Percentiles rank a stretch among this genome's conserved stretches.
Conservation (phyloP, 148 eudicot species). For the Talinum fruticosum region DNA sequence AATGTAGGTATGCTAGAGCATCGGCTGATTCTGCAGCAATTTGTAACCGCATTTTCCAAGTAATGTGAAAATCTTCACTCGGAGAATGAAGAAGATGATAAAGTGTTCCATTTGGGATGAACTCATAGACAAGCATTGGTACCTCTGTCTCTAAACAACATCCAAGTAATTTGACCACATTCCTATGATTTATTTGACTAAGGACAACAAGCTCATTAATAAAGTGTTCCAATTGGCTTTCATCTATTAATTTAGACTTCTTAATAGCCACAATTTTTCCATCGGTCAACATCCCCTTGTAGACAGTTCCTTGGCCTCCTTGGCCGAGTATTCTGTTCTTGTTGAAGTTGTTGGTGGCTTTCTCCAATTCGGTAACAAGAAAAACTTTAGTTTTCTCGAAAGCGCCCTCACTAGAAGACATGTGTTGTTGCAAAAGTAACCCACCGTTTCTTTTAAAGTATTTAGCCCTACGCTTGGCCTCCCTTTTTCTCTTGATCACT, state of each 20-base stretch:
- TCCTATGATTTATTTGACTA: conserved; percentile 31
- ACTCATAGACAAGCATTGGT: conserved; percentile 31
- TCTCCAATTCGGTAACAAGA: conserved; percentile 13
- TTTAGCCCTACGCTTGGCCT: conserved; percentile 14
- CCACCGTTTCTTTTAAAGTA: conserved; percentile 30
- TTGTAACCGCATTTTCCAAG: conserved; percentile 36
- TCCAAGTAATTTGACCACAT: conserved; percentile 29
- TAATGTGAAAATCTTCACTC: conserved; percentile 21
- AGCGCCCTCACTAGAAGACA: conserved; percentile 22
- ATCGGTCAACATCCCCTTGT: conserved; percentile 30
- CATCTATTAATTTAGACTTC: conserved; percentile 24
- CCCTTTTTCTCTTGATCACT: conserved; percentile 11
- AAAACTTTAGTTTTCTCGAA: conserved; percentile 23
- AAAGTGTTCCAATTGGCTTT: conserved; percentile 28
- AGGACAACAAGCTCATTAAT: conserved; percentile 33
- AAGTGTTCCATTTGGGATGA: conserved; percentile 29
- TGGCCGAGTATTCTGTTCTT: conserved; percentile 32
- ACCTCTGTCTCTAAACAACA: conserved; percentile 36
- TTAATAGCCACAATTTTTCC: conserved; percentile 32
- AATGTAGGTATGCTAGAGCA: conserved; percentile 29
- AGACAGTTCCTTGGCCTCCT: conserved; percentile 32
- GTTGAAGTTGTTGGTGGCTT: conserved; percentile 27
- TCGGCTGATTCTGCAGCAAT: conserved; percentile 33
- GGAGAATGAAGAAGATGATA: conserved; percentile 19
- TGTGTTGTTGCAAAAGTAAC: conserved; percentile 27